Base-by-base conservation (phyloP, 495 filamentous ascomycete species). In the Aspergillus nidulans region DNA sequence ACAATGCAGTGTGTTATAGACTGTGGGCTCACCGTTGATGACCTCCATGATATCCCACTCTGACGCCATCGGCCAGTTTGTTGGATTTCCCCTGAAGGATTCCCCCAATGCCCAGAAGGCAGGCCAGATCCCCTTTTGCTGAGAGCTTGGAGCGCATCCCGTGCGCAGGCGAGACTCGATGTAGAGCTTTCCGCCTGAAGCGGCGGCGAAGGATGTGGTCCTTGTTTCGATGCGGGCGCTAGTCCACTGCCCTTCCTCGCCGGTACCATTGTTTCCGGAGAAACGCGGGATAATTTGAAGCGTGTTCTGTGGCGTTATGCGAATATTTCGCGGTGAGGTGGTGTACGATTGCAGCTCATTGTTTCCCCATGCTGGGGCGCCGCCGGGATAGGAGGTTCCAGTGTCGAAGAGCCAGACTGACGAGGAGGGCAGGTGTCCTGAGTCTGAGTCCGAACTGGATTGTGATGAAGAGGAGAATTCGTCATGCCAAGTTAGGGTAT, bases 291-390 rank as follows among this genome's bases (percentile, higher is more conserved):
- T 48, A 4, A 55, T 55, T 3, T 19, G 4, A 9, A 55, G 43
- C 6, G 52, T 55, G 23, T 47, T 18, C 18, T 12, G 7, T 0
- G 20, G 23, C 1, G 52, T 55, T 3, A 55, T 13, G 32, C 4
- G 20, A 19, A 55, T 55, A 32, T 55, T 55, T 12, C 4, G 9
- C 19, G 52, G 20, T 15, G 32, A 18, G 13, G 42, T 40, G 16
- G 52, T 55, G 52, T 55, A 55, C 6, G 43, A 40, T 30, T 55
- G 7, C 32, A 39, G 30, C 25, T 55, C 52, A 43, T 55, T 55
- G 52, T 48, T 55, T 13, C 52, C 52, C 52, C 52, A 55, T 43
- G 20, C 16, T 16, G 52, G 30, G 20, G 52, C 42, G 52, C 52
- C 52, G 34, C 15, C 20, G 6, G 52, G 52, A 32, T 55, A 55